These are phyloP conservation scores for Trypanosoma lewisi DNA, from an alignment of 208 protist species.

Conservation along the genomic window DNA sequence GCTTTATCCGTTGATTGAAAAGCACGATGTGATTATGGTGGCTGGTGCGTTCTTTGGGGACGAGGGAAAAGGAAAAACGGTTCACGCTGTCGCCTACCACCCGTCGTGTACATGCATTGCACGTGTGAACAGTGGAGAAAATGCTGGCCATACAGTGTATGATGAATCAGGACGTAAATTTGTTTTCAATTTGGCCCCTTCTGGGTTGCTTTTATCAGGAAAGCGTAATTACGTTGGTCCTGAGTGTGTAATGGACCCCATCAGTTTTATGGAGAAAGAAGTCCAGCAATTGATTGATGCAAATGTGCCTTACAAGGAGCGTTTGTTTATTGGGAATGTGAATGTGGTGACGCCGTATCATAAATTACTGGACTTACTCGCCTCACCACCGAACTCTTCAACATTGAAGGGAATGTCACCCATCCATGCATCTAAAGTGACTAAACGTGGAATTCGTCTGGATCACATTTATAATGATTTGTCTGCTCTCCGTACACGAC, in stretches of 20 bases:
- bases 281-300: conserved; percentile 78
- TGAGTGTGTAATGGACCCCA: conserved; percentile 91
- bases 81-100: conserved; percentile 84
- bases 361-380: conserved; percentile 88
- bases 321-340: conserved; percentile 88
- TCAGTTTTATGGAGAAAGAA: conserved; percentile 91
- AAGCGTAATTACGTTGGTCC: conserved; percentile 86
- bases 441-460: conserved; percentile 85
- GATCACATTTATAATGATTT: conserved; percentile 92
- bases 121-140: conserved; percentile 92
- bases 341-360: conserved; percentile 91
- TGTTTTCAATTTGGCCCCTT: conserved; percentile 91
- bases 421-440: conserved; percentile 88
- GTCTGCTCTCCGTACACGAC: conserved; percentile 45
- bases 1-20: conserved; percentile 80
- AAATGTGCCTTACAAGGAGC: conserved; percentile 71
- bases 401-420: conserved; percentile 92
- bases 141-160: conserved; percentile 91
- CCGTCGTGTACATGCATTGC: conserved; percentile 79
- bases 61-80: conserved; percentile 92
- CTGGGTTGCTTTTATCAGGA: conserved; percentile 63
- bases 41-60: conserved; percentile 91
- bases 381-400: conserved; percentile 76
- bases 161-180: conserved; percentile 77
- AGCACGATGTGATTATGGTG: conserved; percentile 85